Base-by-base conservation (phyloP, 2,329 filamentous ascomycete genomes). In the Sarocladiaceae sp. region DNA sequence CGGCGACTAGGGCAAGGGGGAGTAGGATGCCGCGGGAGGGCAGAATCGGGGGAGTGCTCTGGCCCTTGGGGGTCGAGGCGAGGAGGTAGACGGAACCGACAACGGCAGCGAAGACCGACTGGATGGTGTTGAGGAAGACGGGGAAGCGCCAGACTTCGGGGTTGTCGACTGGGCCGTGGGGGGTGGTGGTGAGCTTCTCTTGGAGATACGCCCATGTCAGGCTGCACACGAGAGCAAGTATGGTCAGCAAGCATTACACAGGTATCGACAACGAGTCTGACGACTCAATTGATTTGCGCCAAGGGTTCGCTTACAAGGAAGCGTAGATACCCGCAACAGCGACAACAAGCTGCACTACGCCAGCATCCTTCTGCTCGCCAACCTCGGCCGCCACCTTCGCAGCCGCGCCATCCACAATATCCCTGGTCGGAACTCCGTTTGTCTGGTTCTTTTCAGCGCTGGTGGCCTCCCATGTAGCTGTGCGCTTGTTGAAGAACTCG, bases 251-350 rank as follows among this genome's bases (percentile, higher is more conserved):
- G 15, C 16, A 18, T 9, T 31, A 18, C 20, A 11, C 15, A 20
- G 6, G 12, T 9, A 3, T 31, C 27, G 10, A 31, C 27, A 31
- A 31, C n/a, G 10, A 31, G 10, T n/a, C n/a, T n/a, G 9, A 10
- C 10, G n/a, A 31, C 27, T 10, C n/a, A n/a, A n/a, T n/a, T 12
- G 19, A 24, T n/a, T 21, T 43, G 20, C 13, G 13, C 16, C 11
- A 4, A 4, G 16, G 7, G 21, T 45, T 19, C 23, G 67, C 77
- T 59, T 78, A 96, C 91, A 98, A 98, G 27, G 90, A 95, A 27
- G 85, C 88, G 64, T 98, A 98, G 55, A 98, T 98, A 48, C 93
- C 93, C 6, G 82, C 82, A n/a, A 96, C 88, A 52, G 90, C 91
- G 49, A 95, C 78, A 40, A 90, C 66, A 45, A 96, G 77, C 64